Evolutionary conservation across 106 monocot genomes (phyloP), one percentile per base, ranked within the genome.

Genomic region (Allium cepa): DNA sequence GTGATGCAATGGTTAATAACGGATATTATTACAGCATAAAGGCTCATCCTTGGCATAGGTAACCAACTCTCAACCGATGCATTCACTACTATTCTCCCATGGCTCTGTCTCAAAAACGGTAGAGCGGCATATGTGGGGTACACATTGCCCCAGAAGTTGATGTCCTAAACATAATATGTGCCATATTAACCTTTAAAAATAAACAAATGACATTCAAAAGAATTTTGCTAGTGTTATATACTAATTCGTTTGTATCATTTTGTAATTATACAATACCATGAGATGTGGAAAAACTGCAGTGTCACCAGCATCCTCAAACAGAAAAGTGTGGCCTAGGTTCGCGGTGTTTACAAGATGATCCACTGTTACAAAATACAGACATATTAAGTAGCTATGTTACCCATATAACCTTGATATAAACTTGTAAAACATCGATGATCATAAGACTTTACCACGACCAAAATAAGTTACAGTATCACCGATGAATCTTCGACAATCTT

Each of bases 341-440:
- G 81, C 82, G 12, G 88, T 82, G 65, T 88, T 88, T 47, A 88
- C 88, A 17, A 84, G 88, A 79, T 88, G 88, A 62, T 88, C 76
- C 81, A 88, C 88, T 88, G 71, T 60, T 26, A 61, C 27, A 63
- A 52, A 52, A 17, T 66, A 36, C 36, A 36, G 36, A 36, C 36
- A 36, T 36, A 5, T 5, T 36, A 36, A 36, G 36, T 36, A 36
- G 36, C 36, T 36, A 36, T 1, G 36, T 36, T 36, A 36, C 3
- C 36, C 1, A 36, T 4, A 36, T 2, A 36, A 4, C 1, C 36
- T 36, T 36, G 3, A 36, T 36, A 36, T 4, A 36, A 36, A 36
- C 36, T 36, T 36, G 36, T 36, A 36, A 36, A 36, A 36, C 36
- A 36, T 36, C 4, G 4, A 46, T 28, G 14, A 9, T 75, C 88